Conservation (phyloP, 176 grass and related monocot genomes). For the Aegilops umbellulata region DNA sequence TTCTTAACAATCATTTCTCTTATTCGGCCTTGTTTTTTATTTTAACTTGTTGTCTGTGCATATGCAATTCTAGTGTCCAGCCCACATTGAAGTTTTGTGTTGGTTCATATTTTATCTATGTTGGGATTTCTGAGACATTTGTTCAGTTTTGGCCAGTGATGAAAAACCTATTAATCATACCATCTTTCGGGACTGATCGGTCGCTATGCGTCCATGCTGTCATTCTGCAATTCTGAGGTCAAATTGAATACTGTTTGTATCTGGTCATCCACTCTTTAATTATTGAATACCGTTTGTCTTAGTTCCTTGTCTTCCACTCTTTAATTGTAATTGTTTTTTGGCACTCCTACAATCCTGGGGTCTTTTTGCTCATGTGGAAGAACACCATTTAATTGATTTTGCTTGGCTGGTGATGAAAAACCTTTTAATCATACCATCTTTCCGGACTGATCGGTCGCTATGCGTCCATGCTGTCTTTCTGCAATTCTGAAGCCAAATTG, state of each 20-base stretch:
- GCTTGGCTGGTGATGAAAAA: slow-evolving; percentile 5
- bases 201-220: not conserved
- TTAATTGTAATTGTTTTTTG: too few relatives aligned
- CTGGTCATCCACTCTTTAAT: not conserved
- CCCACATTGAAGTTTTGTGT: too few relatives aligned
- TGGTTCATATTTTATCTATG: too few relatives aligned
- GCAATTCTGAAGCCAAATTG: slow-evolving; percentile 35
- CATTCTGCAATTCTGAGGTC: not conserved
- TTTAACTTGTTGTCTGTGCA: not conserved
- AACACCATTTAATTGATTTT: too few relatives aligned
- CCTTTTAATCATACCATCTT: not conserved
- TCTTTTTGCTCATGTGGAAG: too few relatives aligned
- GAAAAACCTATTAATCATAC: not conserved
- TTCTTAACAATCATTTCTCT: slow-evolving; percentile 56
- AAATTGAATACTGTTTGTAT: not conserved
- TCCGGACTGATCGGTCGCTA: not conserved
- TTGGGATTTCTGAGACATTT: not conserved
- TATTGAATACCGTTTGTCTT: too few relatives aligned
- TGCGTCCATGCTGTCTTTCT: slow-evolving; percentile 32
- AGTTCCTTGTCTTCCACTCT: too few relatives aligned
- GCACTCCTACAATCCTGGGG: too few relatives aligned
- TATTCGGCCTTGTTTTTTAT: not conserved
- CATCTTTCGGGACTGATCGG: not conserved
- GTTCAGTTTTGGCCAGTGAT: slow-evolving; percentile 6
- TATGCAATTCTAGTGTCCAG: too few relatives aligned